Evolutionary conservation across 768 basidiomycete genomes (phyloP).

Genomic region (Serendipita sp.): DNA sequence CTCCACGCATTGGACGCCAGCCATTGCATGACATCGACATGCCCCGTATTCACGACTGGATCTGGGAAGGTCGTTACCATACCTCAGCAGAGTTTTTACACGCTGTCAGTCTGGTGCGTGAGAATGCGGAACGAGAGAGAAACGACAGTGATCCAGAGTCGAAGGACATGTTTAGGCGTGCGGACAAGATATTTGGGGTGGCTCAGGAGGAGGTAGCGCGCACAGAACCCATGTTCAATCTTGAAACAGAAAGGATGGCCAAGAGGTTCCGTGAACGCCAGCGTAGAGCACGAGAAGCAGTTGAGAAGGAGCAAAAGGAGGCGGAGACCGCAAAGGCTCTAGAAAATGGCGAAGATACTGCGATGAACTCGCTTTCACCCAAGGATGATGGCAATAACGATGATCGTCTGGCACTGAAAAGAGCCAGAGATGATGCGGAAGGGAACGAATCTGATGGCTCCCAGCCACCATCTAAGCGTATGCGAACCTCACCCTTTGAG

Average conservation of each 20-base stretch:
- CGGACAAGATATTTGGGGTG: conserved; percentile 79
- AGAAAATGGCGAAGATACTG: conserved; percentile 18
- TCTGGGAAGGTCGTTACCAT: conserved; percentile 74
- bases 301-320: conserved; percentile 18
- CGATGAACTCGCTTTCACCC: not conserved
- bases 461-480: not conserved
- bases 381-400: not conserved
- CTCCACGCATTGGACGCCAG: conserved; percentile 8
- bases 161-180: conserved; percentile 17
- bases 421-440: not conserved
- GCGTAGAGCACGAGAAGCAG: conserved; percentile 34
- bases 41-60: conserved; percentile 72
- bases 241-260: conserved; percentile 85
- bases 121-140: conserved; percentile 50
- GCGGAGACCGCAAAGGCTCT: conserved; percentile 27
- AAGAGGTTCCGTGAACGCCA: conserved; percentile 32
- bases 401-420: not conserved
- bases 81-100: conserved; percentile 78
- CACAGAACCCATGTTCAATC: conserved; percentile 28
- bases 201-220: conserved; percentile 39
- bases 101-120: conserved; percentile 26
- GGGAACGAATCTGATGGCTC: not conserved
- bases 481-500: not conserved
- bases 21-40: conserved; percentile 75
- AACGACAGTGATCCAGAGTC: conserved; percentile 57